These are phyloP conservation scores for Phaseolus coccineus DNA, from an alignment of 331 rosid species.

Conservation along the genomic window DNA sequence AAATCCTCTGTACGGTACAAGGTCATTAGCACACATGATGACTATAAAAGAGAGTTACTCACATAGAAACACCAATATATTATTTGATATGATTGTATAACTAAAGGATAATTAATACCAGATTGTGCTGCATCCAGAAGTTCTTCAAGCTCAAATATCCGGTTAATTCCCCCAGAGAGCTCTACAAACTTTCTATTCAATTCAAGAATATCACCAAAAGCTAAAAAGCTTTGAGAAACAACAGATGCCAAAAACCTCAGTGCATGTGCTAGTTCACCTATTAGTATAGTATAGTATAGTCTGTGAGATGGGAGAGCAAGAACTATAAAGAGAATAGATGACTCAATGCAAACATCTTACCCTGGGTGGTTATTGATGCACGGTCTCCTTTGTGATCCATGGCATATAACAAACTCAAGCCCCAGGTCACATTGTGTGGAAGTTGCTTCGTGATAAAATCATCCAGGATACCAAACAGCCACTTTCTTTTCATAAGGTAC, in stretches of 20 bases:
- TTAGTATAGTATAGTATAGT: not conserved
- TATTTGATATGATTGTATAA: not conserved
- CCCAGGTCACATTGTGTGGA: conserved; percentile 95
- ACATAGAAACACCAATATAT: conserved; percentile 25
- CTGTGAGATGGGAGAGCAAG: conserved; percentile 40
- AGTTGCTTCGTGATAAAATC: conserved; percentile 89
- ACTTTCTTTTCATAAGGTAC: conserved; percentile 74
- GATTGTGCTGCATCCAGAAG: conserved; percentile 75
- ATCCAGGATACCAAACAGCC: conserved; percentile 82
- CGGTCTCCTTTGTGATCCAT: conserved; percentile 84
- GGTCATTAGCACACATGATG: conserved; percentile 26
- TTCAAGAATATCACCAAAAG: conserved; percentile 92
- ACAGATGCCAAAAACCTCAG: conserved; percentile 91
- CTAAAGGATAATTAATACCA: conserved; percentile 53
- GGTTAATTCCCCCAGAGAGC: conserved; percentile 82
- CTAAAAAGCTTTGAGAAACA: conserved; percentile 94
- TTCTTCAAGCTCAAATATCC: conserved; percentile 89
- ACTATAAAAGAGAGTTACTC: conserved; percentile 4
- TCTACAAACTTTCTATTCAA: conserved; percentile 78
- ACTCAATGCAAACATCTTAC: conserved; percentile 44
- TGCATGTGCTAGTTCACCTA: conserved; percentile 93
- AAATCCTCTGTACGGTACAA: conserved; percentile 50
- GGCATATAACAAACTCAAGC: conserved; percentile 87
- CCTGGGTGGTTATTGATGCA: conserved; percentile 76
- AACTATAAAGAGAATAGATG: not conserved